Evolutionary conservation across 345 rosid genomes (phyloP), one percentile per base, ranked within the genome.

Genomic region (Dimocarpus longan): DNA sequence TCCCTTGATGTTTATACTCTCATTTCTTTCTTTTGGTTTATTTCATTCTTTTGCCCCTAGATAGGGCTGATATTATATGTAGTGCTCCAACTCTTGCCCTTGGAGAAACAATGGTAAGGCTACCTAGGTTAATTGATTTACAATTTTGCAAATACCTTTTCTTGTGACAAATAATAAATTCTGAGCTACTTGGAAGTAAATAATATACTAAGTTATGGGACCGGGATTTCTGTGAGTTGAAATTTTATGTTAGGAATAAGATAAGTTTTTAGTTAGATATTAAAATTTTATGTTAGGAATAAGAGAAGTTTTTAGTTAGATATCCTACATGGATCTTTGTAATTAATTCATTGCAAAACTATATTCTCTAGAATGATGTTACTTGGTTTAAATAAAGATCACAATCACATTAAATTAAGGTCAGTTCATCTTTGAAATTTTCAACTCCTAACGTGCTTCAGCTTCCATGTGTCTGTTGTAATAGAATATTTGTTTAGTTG

Each of bases 391-490:
- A 18, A 42, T 21, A 39, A 66, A 8, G 52, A 2, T 32, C 37
- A 32, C 37, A 13, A 52, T 54, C 42, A 67, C 13, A 15, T 52
- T 52, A 8, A 22, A 19, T 50, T 28, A 13, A 68, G 32, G 66
- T 28, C 64, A 37, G 21, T 19, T 65, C 54, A 19, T 32, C 42
- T 37, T 65, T 54, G n/a, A 48, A 39, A 65, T 64, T 71, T 71
- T 72, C 57, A 37, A 28, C 0, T 16, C 73, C 8, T 48, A 19
- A 44, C n/a, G 26, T 79, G 66, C 66, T 78, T 26, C 76, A 54
- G 64, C n/a, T 68, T 10, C 5, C 44, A 18, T 39, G n/a, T 42
- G 10, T 19, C 11, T 68, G 4, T 68, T 13, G 43, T 68, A 18
- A 66, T 12, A 32, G 39, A 26, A 18, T 1, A 48, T 52, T 11